These are phyloP conservation scores for Eucalyptus cloeziana DNA, from an alignment of 345 rosid genomes.

Conservation along the genomic window DNA sequence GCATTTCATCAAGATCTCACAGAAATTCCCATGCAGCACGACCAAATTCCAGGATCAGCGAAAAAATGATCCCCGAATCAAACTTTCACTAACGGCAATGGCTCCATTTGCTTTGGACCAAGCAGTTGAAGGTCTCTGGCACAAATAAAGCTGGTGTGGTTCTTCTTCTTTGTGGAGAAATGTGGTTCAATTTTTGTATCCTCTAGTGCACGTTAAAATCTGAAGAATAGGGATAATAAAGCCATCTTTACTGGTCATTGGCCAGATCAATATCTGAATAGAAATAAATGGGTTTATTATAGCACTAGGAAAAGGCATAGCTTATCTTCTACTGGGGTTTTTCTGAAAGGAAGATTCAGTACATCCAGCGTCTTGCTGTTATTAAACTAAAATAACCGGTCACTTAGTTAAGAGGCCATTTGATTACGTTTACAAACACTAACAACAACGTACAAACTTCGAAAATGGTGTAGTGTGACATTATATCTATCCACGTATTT, in stretches of 20 bases:
- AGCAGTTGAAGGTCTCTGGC: not conserved
- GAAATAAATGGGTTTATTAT: not conserved
- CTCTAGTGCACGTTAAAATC: not conserved
- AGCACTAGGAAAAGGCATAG: not conserved
- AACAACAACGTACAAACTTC: not conserved
- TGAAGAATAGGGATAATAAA: not conserved
- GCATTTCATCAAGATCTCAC: no score
- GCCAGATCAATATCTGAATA: not conserved
- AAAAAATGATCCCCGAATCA: no score
- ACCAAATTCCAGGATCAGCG: no score
- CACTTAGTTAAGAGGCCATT: not conserved
- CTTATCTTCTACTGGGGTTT: not conserved
- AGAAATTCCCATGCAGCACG: no score
- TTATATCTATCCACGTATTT: not conserved
- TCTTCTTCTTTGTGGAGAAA: no score
- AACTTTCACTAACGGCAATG: not conserved
- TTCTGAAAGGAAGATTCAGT: not conserved
- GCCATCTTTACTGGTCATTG: not conserved
- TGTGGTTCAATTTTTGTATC: not conserved
- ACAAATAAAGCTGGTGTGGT: not conserved
- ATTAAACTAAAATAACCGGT: not conserved
- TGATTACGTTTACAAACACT: not conserved
- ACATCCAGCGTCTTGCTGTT: not conserved
- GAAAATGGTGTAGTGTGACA: not conserved
- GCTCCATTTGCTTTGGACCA: not conserved